Evolutionary conservation across 495 filamentous ascomycete species (phyloP).

Genomic region (Apodospora peruviana): DNA sequence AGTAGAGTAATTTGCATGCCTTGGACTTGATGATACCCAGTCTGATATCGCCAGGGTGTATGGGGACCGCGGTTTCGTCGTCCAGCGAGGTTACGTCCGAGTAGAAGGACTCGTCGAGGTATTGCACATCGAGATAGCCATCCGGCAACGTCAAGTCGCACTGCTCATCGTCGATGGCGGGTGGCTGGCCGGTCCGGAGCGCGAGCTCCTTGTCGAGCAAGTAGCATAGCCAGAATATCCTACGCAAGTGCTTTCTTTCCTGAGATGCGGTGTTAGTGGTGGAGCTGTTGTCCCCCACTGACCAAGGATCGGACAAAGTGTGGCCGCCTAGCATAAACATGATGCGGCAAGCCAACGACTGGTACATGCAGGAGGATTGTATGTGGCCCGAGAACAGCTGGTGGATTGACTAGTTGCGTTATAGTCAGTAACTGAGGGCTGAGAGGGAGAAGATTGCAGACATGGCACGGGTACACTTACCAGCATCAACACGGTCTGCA

Average conservation of each 20-base stretch:
- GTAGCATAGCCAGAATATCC: constrained; percentile 52
- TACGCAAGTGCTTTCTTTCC: constrained; percentile 31
- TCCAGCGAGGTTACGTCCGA: constrained; percentile 2
- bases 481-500: constrained; percentile 42
- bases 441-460: background rate
- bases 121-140: constrained; percentile 35
- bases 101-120: constrained; percentile 13
- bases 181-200: constrained; percentile 46
- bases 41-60: constrained; percentile 44
- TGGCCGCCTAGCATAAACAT: constrained; percentile 47
- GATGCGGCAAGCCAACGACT: constrained; percentile 37
- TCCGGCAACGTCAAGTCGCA: constrained; percentile 48
- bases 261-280: background rate
- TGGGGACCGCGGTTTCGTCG: constrained; percentile 27
- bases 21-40: constrained; percentile 48
- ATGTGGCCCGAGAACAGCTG: constrained; percentile 43
- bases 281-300: constrained; percentile 1
- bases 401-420: constrained; percentile 36
- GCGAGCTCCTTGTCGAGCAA: constrained; percentile 46
- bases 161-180: constrained; percentile 46
- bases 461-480: constrained; percentile 22
- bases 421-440: too few relatives aligned
- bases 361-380: constrained; percentile 37
- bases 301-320: constrained; percentile 12
- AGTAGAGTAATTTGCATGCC: constrained; percentile 43